A percentile compares a stretch with the other conserved stretches of the same genome.
These are phyloP conservation scores for Neofusicoccum ribis DNA, from an alignment of 2,329 filamentous ascomycete species.

Conservation along the genomic window DNA sequence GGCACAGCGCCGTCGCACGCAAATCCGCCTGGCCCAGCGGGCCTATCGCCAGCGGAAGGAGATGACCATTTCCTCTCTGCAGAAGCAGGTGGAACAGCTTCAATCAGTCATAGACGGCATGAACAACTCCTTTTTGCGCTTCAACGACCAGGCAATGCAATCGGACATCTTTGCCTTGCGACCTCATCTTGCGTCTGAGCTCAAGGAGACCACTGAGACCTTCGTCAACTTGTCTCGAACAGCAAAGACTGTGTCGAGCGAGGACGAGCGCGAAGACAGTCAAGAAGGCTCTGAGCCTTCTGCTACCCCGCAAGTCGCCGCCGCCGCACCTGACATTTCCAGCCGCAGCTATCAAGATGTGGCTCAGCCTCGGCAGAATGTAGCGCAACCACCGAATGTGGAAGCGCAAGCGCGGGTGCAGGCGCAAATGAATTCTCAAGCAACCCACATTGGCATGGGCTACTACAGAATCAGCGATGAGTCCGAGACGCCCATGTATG, in stretches of 20 bases:
- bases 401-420: neutral
- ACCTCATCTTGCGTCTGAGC: slow-evolving; percentile 58
- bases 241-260: slow-evolving; percentile 34
- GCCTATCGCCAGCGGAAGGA: slow-evolving; percentile 86
- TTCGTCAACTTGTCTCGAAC: slow-evolving; percentile 58
- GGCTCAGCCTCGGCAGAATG: slow-evolving; percentile 31
- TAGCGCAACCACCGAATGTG: neutral
- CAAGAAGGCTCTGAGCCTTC: slow-evolving; percentile 31
- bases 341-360: slow-evolving; percentile 17
- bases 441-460: slow-evolving; percentile 21
- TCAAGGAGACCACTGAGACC: slow-evolving; percentile 59
- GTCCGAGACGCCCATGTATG: neutral
- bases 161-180: slow-evolving; percentile 60
- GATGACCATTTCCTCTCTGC: slow-evolving; percentile 71
- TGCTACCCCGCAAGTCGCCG: neutral
- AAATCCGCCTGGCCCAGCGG: slow-evolving; percentile 82
- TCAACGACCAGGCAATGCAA: slow-evolving; percentile 47
- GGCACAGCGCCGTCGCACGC: slow-evolving; percentile 72
- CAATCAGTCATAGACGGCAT: slow-evolving; percentile 70
- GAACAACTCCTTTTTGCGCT: slow-evolving; percentile 67
- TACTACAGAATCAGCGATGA: slow-evolving; percentile 14
- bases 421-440: neutral
- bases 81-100: slow-evolving; percentile 69
- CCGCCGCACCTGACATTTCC: slow-evolving; percentile 26
- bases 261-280: slow-evolving; percentile 28